Conservation (phyloP, 2,329 filamentous ascomycete genomes). For the Paracoccidioides lutzii region DNA sequence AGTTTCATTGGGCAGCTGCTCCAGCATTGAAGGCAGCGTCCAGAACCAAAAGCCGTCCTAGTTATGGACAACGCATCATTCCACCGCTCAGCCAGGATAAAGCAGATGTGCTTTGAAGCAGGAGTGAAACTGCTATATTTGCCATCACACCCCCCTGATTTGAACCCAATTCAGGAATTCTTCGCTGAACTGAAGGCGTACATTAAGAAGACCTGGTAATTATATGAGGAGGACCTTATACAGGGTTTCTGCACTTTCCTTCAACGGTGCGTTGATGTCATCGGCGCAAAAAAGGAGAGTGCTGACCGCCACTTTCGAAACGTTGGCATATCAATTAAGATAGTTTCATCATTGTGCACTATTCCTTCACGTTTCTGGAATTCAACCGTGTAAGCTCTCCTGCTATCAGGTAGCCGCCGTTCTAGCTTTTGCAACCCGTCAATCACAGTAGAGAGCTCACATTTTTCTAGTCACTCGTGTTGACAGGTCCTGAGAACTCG, state of each 20-base stretch:
- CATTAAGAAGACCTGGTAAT: conserved; percentile 20
- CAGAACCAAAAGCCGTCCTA: conserved; percentile 21
- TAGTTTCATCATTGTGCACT: background rate
- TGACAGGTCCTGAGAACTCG: too few relatives aligned
- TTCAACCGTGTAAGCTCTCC: too few relatives aligned
- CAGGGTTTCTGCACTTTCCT: conserved; percentile 13
- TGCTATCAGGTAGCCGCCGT: too few relatives aligned
- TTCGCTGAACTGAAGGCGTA: conserved; percentile 26
- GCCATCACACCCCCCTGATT: conserved; percentile 24
- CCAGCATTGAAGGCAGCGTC: conserved; percentile 16
- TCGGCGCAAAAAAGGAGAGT: conserved; percentile 11
- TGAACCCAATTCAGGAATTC: conserved; percentile 26
- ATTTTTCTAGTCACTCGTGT: too few relatives aligned
- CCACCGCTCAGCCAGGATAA: conserved; percentile 16
- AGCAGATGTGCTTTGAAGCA: conserved; percentile 18
- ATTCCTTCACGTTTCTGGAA: background rate
- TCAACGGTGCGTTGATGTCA: conserved; percentile 16
- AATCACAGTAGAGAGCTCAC: too few relatives aligned
- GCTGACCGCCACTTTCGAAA: conserved; percentile 15
- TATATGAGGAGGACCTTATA: conserved; percentile 7
- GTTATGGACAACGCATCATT: conserved; percentile 18
- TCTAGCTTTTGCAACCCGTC: too few relatives aligned
- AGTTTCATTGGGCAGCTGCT: conserved; percentile 21
- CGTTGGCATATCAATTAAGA: conserved; percentile 9
- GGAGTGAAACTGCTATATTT: conserved; percentile 22